Base-by-base conservation (phyloP, 2,329 filamentous ascomycete genomes). In the Calonectria ilicicola region DNA sequence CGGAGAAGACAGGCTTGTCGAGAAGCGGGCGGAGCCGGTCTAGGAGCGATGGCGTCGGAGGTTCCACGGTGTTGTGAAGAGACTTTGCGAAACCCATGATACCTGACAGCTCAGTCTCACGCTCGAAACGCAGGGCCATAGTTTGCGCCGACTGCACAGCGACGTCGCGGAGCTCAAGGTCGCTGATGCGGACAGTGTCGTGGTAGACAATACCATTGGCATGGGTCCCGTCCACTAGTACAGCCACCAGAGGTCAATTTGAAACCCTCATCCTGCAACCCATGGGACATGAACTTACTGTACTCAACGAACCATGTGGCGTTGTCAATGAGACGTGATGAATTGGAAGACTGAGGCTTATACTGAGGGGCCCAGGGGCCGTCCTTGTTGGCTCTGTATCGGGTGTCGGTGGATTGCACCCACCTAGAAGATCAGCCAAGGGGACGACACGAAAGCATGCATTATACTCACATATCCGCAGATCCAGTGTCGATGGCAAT, bases 381-480 rank as follows among this genome's bases (percentile, higher is more conserved):
- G 10, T 83, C 73, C 8, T 70, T 60, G 73, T 84, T 83, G 74
- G 78, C 42, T n/a, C 75, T 75, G 69, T 84, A 85, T 51, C 76
- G 73, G 17, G 87, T 89, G 69, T 89, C 86, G 3, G 87, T 84
- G 2, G 87, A 88, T 79, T 89, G 88, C 21, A 90, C 84, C 89
- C 89, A 90, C n/a, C 88, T 90, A 60, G 21, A 62, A 26, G 12
- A 60, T 78, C 15, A 80, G 75, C 29, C 53, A 38, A 32, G 12
- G 12, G 26, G 10, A 38, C 7, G 9, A 9, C 26, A 4, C 64
- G 3, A 8, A 15, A 19, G 9, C 9, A 26, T 32, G 91, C 93
- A n/a, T 9, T 19, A 19, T 38, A 91, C 93, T 89, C 89, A 97
- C 92, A 89, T 82, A 71, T 91, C 89, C 12, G 86, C 84, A 9